Percentiles rank a stretch among this genome's conserved stretches.
Evolutionary conservation across 2,329 filamentous ascomycete species (phyloP).

Genomic region (Neofusicoccum sp.): DNA sequence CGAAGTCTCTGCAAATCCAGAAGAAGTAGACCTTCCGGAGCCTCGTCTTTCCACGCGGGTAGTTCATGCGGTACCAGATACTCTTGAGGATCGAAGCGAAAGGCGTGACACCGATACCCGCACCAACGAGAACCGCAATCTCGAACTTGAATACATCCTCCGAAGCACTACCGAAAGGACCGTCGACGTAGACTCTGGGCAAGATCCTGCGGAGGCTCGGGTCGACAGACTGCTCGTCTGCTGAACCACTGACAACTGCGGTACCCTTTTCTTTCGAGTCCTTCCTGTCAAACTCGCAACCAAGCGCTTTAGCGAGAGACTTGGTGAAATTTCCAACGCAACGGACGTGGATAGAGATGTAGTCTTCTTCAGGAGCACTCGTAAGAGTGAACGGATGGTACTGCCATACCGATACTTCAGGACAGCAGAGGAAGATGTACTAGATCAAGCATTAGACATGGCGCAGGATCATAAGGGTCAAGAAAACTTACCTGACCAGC

Average conservation of each 20-base stretch:
- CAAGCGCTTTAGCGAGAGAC: conserved; percentile 68
- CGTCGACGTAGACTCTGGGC: conserved; percentile 80
- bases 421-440: conserved; percentile 89
- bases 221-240: conserved; percentile 62
- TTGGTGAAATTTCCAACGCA: conserved; percentile 82
- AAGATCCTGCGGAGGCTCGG: conserved; percentile 72
- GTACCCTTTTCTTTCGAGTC: conserved; percentile 47
- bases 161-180: conserved; percentile 82
- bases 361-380: conserved; percentile 85
- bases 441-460: conserved; percentile 26
- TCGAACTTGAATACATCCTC: conserved; percentile 80
- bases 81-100: conserved; percentile 68
- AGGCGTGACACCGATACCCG: conserved; percentile 56
- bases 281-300: conserved; percentile 69
- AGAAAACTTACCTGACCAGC: conserved; percentile 54
- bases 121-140: conserved; percentile 53
- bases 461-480: conserved; percentile 44
- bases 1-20: conserved; percentile 89
- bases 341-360: conserved; percentile 84
- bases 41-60: conserved; percentile 76
- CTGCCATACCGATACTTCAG: conserved; percentile 83
- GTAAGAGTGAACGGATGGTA: conserved; percentile 88
- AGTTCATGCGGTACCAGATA: conserved; percentile 93
- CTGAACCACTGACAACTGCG: conserved; percentile 70
- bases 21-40: conserved; percentile 90